A percentile compares a stretch with the other conserved stretches of the same genome.
These are phyloP conservation scores for Lactifluus volemus DNA, from an alignment of 768 basidiomycete species.

Conservation along the genomic window DNA sequence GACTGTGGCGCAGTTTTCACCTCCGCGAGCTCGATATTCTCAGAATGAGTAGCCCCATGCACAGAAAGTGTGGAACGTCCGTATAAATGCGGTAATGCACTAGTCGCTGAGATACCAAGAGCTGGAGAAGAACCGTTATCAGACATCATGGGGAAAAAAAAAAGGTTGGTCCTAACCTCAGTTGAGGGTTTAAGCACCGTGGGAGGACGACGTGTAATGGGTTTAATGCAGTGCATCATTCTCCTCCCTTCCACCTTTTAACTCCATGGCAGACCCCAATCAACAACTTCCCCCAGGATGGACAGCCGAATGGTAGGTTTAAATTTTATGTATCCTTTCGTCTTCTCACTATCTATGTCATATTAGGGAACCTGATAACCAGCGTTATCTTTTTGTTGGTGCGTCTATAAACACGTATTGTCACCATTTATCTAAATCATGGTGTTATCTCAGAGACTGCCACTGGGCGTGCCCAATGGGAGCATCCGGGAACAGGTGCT, in stretches of 20 bases:
- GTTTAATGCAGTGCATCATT: not conserved
- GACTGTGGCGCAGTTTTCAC: not conserved
- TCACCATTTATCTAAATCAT: slow-evolving; percentile 4
- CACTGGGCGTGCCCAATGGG: slow-evolving; percentile 85
- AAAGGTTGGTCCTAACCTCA: slow-evolving; percentile 4
- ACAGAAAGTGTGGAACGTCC: not conserved
- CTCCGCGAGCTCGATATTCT: not conserved
- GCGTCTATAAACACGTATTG: slow-evolving; percentile 25
- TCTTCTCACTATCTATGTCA: slow-evolving; percentile 17
- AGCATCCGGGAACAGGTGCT: slow-evolving; percentile 44
- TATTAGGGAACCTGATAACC: slow-evolving; percentile 67
- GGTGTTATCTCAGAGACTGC: slow-evolving; percentile 53
- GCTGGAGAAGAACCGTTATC: not conserved
- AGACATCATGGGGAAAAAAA: not conserved
- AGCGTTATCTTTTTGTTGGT: slow-evolving; percentile 89
- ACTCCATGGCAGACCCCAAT: slow-evolving; percentile 37
- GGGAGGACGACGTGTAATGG: slow-evolving; percentile 11
- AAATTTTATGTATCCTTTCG: not conserved
- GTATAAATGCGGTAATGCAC: not conserved
- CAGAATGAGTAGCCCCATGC: not conserved
- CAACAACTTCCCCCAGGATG: slow-evolving; percentile 85
- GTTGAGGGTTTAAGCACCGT: slow-evolving; percentile 6
- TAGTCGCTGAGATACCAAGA: not conserved
- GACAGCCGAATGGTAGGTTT: slow-evolving; percentile 79
- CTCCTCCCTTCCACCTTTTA: slow-evolving; percentile 5